Evolutionary conservation across 2,329 filamentous ascomycete genomes (phyloP), one percentile per base, ranked within the genome.

Genomic region (Cladosporium sp.): DNA sequence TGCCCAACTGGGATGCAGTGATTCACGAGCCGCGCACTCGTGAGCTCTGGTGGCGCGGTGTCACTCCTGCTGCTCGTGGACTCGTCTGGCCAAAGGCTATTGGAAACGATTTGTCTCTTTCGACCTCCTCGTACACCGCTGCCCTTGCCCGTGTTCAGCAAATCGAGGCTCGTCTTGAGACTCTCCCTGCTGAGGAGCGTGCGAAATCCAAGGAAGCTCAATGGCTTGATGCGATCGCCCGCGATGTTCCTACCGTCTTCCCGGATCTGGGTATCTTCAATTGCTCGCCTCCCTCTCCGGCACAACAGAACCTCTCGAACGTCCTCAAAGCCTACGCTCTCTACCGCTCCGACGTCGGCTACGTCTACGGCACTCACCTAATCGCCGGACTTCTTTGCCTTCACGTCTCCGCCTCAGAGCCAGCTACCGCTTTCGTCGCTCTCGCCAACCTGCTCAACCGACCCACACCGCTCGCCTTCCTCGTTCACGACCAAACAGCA

Each of bases 281-380:
- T 25, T 48, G 36, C 36, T 78, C 84, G 58, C 69, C 74, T 5
- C 78, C 74, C 70, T 83, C 79, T 0, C 85, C 86, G 1, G 71
- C 91, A 9, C 80, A 91, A 62, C 73, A 81, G 51, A 75, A 78
- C 32, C 72, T 93, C 25, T 72, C 85, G 15, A 83, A 92, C 62
- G 80, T 93, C 8, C 74, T 92, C 53, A 83, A 83, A 60, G 88
- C 88, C 6, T 92, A 92, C 67, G 77, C 83, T 49, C 86, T 89
- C 79, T 93, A 93, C 68, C 79, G 88, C 53, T 85, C 83, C 57
- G 88, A 93, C 63, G 85, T 92, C 60, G 86, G 87, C 55, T 90
- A 89, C 61, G 78, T 88, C 51, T 76, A 78, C 54, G 86, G 86
- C 48, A 86, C 84, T 57, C 86, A 89, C 63, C 83, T 88, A 67